These are phyloP conservation scores for Globisporangium cylindrosporum DNA, from an alignment of 352 stramenopile species.

Conservation along the genomic window DNA sequence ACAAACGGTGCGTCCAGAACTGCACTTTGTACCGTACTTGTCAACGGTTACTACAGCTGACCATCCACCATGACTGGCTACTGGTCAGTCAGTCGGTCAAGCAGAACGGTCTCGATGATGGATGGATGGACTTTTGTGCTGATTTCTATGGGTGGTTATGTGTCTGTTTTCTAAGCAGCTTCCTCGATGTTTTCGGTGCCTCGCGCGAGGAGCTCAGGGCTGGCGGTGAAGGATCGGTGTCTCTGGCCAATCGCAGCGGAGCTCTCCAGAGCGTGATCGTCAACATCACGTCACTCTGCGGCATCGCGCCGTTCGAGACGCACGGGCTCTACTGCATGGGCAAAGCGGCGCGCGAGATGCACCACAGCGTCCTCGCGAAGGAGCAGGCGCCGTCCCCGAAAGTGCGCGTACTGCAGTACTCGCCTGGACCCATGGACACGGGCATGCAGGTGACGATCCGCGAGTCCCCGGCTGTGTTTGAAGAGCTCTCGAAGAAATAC, in stretches of 20 bases:
- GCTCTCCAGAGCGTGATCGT: conserved; percentile 42
- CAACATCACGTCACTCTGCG: conserved; percentile 86
- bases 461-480: conserved; percentile 39
- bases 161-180: conserved; percentile 19
- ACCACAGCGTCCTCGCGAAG: conserved; percentile 59
- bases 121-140: background rate
- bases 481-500: conserved; percentile 42
- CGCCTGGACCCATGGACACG: conserved; percentile 85
- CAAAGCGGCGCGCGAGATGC: conserved; percentile 89
- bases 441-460: conserved; percentile 79
- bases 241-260: conserved; percentile 9
- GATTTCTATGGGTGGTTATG: background rate
- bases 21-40: background rate
- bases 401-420: conserved; percentile 79
- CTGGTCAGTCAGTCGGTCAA: background rate
- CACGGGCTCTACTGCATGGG: conserved; percentile 81
- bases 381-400: conserved; percentile 41
- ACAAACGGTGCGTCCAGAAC: conserved; percentile 38
- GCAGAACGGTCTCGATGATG: background rate
- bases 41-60: background rate
- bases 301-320: conserved; percentile 75
- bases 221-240: background rate
- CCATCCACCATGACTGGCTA: background rate
- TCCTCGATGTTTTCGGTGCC: conserved; percentile 58
- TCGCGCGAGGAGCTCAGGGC: conserved; percentile 32